These are phyloP conservation scores for Myxozyma lipomycoides DNA, from an alignment of 805 yeast species.

Conservation along the genomic window DNA sequence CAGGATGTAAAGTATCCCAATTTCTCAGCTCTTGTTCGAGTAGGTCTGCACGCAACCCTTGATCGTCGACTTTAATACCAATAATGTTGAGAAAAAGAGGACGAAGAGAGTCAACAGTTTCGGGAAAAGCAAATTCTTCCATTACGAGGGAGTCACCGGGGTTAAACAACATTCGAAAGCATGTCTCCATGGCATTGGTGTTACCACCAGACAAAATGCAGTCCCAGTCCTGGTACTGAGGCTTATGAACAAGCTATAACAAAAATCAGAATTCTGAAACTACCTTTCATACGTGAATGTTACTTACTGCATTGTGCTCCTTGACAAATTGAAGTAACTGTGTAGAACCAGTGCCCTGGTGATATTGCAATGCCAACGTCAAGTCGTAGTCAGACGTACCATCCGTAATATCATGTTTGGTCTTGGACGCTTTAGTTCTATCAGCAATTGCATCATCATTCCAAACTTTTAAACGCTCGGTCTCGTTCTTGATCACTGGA, in stretches of 20 bases:
- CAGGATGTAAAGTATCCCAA: slow-evolving; percentile 55
- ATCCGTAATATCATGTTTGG: slow-evolving; percentile 29
- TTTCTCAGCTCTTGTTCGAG: slow-evolving; percentile 56
- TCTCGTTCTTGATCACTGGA: slow-evolving; percentile 14
- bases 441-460: slow-evolving; percentile 62
- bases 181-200: slow-evolving; percentile 83
- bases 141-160: slow-evolving; percentile 79
- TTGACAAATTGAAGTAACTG: slow-evolving; percentile 62
- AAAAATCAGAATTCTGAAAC: background rate
- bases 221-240: slow-evolving; percentile 68
- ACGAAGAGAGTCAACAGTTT: slow-evolving; percentile 76
- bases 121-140: slow-evolving; percentile 78
- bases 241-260: slow-evolving; percentile 18
- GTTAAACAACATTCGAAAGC: slow-evolving; percentile 72
- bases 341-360: slow-evolving; percentile 74
- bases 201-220: slow-evolving; percentile 71
- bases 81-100: slow-evolving; percentile 65
- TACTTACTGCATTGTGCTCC: slow-evolving; percentile 51
- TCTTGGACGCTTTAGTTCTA: slow-evolving; percentile 16
- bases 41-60: slow-evolving; percentile 72
- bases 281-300: background rate
- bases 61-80: slow-evolving; percentile 73
- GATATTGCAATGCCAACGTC: slow-evolving; percentile 85
- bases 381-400: slow-evolving; percentile 57
- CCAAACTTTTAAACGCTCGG: slow-evolving; percentile 52